A percentile compares a stretch with the other conserved stretches of the same genome.
phyloP scores from a whole-genome alignment of 2,329 filamentous ascomycete species.

The Alternaria hordeiaustralica region DNA sequence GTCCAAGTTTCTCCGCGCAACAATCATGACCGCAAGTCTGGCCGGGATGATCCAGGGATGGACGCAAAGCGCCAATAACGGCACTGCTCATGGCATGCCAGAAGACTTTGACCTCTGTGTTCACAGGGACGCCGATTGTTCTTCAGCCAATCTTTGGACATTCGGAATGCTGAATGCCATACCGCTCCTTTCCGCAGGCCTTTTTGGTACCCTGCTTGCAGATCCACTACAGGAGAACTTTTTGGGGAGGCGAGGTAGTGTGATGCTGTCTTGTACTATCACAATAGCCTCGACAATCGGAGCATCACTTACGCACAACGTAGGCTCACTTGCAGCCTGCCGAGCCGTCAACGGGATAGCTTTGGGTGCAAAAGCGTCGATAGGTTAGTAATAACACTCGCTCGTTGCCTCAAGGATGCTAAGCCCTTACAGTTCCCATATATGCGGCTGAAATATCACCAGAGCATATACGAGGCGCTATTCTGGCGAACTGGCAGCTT shows the following conservation, averaged over 20 bases:
- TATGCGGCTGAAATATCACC: conserved; percentile 30
- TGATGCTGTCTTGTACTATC: conserved; percentile 25
- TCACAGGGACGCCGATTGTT: conserved; percentile 4
- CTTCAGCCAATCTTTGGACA: conserved; percentile 17
- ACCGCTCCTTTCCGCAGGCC: conserved; percentile 24
- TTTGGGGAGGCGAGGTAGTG: conserved; percentile 25
- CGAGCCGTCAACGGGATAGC: conserved; percentile 28
- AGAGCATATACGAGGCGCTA: conserved; percentile 28
- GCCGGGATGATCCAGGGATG: conserved; percentile 29
- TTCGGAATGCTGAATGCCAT: conserved; percentile 32
- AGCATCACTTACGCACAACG: conserved; percentile 23
- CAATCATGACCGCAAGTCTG: conserved; percentile 28
- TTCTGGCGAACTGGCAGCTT: conserved; percentile 32
- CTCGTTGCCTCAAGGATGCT: too few relatives aligned
- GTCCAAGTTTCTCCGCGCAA: conserved; percentile 31
- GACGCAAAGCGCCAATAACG: conserved; percentile 29
- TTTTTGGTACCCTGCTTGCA: conserved; percentile 27
- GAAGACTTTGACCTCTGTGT: conserved; percentile 19
- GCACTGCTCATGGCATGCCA: conserved; percentile 26
- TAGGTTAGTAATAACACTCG: too few relatives aligned
- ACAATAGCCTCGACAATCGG: conserved; percentile 30
- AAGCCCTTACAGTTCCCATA: conserved; percentile 18
- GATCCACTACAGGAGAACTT: conserved; percentile 30
- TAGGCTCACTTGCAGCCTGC: conserved; percentile 24
- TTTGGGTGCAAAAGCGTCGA: conserved; percentile 28